Evolutionary conservation across 2,329 filamentous ascomycete genomes (phyloP), one percentile per base, ranked within the genome.

Genomic region (Clonostachys solani): DNA sequence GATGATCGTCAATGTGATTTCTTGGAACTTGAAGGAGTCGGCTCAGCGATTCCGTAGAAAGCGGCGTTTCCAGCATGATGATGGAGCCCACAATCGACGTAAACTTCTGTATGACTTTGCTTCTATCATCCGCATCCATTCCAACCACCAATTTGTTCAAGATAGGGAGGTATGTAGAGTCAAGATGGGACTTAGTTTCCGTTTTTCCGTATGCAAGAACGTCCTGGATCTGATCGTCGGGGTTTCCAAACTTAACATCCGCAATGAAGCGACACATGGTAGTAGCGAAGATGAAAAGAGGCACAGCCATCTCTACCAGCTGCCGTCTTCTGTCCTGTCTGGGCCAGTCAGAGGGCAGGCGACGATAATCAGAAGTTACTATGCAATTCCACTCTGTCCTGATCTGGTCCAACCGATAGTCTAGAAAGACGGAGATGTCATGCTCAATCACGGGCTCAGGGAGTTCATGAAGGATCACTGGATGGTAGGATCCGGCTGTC

Each of bases 351-450:
- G 40, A 17, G n/a, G n/a, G n/a, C 19, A 29, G 23, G 6, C 48
- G 47, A 4, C 16, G 40, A 33, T 58, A 59, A 29, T 29, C 23
- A 29, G 23, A 29, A 29, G 8, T 9, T 7, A 29, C 8, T 29
- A 9, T 5, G 23, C 23, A 9, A 29, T 58, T 56, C 5, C 53
- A 44, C 12, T 56, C 34, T 29, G 23, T 29, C 40, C 53, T 48
- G 23, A 71, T 65, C 15, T 47, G 47, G 10, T 36, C 42, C 33
- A 71, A 54, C 44, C 64, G 50, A 33, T 57, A 40, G 10, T 48
- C 19, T 13, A 73, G 47, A 48, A 59, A 71, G 13, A 54, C 19
- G 3, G 44, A 37, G n/a, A 73, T 64, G 49, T 73, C 69, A 10
- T 56, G 54, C 46, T 64, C 51, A 12, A 71, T 56, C 10, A 60